Evolutionary conservation across 768 basidiomycete species (phyloP).

Genomic region (Pholiota microspora): DNA sequence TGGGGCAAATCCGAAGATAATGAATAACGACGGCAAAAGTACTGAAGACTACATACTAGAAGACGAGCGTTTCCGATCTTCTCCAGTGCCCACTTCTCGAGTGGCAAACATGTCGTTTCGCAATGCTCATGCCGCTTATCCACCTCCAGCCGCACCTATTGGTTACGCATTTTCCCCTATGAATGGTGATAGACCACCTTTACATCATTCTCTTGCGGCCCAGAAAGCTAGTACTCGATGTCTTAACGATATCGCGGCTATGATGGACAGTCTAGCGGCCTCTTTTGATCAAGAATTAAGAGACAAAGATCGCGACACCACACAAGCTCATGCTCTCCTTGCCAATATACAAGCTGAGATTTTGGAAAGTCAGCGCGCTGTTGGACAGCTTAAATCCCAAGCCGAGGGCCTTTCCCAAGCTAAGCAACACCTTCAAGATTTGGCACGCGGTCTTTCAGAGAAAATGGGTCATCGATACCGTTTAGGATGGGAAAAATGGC

Average conservation of each 20-base stretch:
- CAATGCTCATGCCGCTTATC: constrained; percentile 61
- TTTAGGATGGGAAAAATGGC: constrained; percentile 92
- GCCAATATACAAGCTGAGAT: constrained; percentile 89
- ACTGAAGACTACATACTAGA: constrained; percentile 99
- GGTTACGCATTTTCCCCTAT: constrained; percentile 44
- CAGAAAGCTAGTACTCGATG: constrained; percentile 85
- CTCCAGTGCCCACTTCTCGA: constrained; percentile 76
- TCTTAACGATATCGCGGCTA: constrained; percentile 78
- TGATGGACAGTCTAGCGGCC: constrained; percentile 85
- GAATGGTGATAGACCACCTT: constrained; percentile 63
- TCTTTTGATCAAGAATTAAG: constrained; percentile 91
- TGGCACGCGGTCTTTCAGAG: constrained; percentile 63
- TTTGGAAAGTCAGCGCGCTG: constrained; percentile 76
- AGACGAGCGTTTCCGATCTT: constrained; percentile 94
- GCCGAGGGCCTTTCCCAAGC: constrained; percentile 64
- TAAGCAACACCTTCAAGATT: constrained; percentile 52
- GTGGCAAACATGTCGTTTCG: constrained; percentile 68
- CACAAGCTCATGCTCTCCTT: constrained; percentile 85
- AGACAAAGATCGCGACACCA: constrained; percentile 88
- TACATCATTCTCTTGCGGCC: constrained; percentile 84
- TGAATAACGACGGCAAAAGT: constrained; percentile 93
- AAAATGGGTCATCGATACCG: constrained; percentile 85
- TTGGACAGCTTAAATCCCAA: constrained; percentile 65
- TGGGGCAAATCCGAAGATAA: constrained; percentile 92
- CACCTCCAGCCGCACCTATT: constrained; percentile 39